Evolutionary conservation across 2,329 filamentous ascomycete species (phyloP).

Genomic region (Cladosporium oxysporum): DNA sequence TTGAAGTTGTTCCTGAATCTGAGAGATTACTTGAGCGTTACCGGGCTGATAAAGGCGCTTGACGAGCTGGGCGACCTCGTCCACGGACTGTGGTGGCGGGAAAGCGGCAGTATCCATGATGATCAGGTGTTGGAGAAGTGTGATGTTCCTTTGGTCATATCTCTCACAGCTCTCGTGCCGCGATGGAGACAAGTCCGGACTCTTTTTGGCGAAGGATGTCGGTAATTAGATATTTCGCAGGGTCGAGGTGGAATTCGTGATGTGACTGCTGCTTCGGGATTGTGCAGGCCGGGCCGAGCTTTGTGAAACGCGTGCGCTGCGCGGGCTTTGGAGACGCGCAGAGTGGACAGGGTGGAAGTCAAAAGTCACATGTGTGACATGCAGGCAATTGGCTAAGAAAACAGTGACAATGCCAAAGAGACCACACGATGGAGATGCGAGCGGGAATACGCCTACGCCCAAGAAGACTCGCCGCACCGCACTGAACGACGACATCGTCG

Average conservation of each 20-base stretch:
- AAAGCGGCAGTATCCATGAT: slow-evolving; percentile 16
- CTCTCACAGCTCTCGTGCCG: not conserved
- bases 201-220: not conserved
- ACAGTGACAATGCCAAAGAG: slow-evolving; percentile 8
- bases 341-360: not conserved
- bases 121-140: not conserved
- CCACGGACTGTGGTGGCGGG: slow-evolving; percentile 22
- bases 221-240: not conserved
- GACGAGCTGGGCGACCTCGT: slow-evolving; percentile 45
- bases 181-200: not conserved
- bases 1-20: slow-evolving; percentile 74
- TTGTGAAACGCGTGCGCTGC: slow-evolving; percentile 6
- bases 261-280: not conserved
- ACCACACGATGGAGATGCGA: slow-evolving; percentile 12
- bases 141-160: not conserved
- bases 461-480: slow-evolving; percentile 7
- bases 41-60: slow-evolving; percentile 53
- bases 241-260: slow-evolving; percentile 5
- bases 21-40: slow-evolving; percentile 46
- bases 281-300: not conserved
- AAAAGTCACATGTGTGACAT: not conserved
- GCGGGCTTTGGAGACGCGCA: not conserved
- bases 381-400: not conserved
- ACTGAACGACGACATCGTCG: not conserved
- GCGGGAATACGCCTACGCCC: slow-evolving; percentile 1